Base-by-base conservation (phyloP, 1,284 basidiomycete genomes). In the Takashimella tepidaria region DNA sequence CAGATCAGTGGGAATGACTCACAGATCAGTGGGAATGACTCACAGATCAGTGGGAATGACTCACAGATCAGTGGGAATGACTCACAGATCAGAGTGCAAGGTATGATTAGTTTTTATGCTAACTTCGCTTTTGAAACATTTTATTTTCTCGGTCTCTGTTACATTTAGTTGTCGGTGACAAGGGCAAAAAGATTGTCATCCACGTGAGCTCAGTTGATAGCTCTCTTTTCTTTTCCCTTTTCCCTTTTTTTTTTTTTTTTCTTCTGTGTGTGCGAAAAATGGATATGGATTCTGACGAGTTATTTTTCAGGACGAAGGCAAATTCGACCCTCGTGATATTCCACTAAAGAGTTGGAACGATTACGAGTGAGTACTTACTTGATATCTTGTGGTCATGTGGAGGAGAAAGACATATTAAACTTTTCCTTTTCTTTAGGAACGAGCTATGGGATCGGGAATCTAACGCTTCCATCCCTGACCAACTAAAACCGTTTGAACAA, bases 381-480 rank as follows among this genome's bases (percentile, higher is more conserved):
- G n/a, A n/a, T n/a, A n/a, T n/a, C n/a, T n/a, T n/a, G n/a, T n/a
- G n/a, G n/a, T n/a, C n/a, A n/a, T n/a, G n/a, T n/a, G n/a, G n/a
- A n/a, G n/a, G n/a, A n/a, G n/a, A n/a, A n/a, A n/a, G n/a, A n/a
- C n/a, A n/a, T n/a, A n/a, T n/a, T n/a, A n/a, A n/a, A n/a, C n/a
- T n/a, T n/a, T n/a, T n/a, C n/a, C n/a, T n/a, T n/a, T n/a, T n/a
- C n/a, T 53, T 44, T 83, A 89, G 92, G 80, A 95, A 95, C 69
- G 92, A 97, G 73, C 83, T 97, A 4, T 97, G 93, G 93, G 92
- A 96, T 72, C 89, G 92, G 72, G 92, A 93, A 64, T 92, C 88
- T 0, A 92, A 92, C 67, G 31, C 31, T 8, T 37, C 89, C 91
- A 74, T 89, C 88, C 56, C 88, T 90, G 51, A 87, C 87, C 20